phyloP scores from a whole-genome alignment of 495 filamentous ascomycete genomes.

The Hypoxylon lenormandii region DNA sequence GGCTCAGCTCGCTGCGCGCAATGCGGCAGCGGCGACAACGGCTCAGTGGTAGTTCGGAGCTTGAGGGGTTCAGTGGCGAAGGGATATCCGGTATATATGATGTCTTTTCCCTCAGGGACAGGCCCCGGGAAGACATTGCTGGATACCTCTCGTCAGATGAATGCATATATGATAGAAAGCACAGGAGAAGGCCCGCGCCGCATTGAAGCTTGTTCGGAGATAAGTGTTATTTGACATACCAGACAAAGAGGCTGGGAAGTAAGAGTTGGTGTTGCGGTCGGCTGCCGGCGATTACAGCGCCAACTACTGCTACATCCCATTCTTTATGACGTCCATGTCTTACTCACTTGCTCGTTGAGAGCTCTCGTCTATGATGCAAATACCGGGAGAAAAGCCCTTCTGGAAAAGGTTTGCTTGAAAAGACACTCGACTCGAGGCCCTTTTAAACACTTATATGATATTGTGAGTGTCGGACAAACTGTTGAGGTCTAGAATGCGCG shows the following conservation, averaged over 20 bases:
- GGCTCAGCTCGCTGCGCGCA: constrained; percentile 39
- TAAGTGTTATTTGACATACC: constrained; percentile 7
- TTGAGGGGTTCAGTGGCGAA: constrained; percentile 38
- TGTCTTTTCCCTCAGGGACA: constrained; percentile 16
- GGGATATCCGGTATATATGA: constrained; percentile 27
- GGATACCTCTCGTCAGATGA: constrained; percentile 1
- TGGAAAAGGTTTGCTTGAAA: neutral
- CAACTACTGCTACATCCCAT: constrained; percentile 9
- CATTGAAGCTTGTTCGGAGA: neutral
- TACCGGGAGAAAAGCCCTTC: too few relatives aligned
- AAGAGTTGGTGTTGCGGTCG: neutral
- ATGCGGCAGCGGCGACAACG: constrained; percentile 19
- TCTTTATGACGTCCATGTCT: constrained; percentile 22
- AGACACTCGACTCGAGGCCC: neutral
- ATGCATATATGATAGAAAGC: neutral
- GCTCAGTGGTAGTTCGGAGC: constrained; percentile 14
- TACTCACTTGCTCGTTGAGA: constrained; percentile 19
- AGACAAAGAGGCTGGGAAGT: constrained; percentile 17
- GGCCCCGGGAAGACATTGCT: constrained; percentile 24
- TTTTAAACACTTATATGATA: neutral
- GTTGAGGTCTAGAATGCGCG: constrained; percentile 3
- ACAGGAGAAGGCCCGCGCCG: neutral
- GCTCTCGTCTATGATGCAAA: too few relatives aligned
- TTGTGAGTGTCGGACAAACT: neutral
- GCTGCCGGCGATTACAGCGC: constrained; percentile 4